Conservation (phyloP, 306 rosid species). For the Trichosanthes cucumerina region DNA sequence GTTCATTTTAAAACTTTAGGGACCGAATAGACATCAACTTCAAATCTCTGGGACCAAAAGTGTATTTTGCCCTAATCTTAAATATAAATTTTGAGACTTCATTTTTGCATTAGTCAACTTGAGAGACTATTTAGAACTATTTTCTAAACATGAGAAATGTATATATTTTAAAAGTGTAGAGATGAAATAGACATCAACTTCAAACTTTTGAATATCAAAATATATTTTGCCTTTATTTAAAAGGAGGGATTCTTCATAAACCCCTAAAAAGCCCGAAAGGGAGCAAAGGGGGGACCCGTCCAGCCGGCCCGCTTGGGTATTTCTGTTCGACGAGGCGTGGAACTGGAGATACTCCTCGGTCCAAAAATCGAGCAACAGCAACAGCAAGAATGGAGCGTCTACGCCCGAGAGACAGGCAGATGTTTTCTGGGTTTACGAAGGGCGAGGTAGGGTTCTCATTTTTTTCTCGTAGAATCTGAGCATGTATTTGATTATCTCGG, state of each 20-base stretch:
- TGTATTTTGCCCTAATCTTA: too few species aligned
- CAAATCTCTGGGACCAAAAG: too few species aligned
- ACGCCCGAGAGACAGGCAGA: conserved; percentile 62
- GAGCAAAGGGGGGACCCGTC: background rate
- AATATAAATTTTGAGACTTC: too few species aligned
- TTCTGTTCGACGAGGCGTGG: background rate
- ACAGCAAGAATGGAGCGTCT: conserved; percentile 53
- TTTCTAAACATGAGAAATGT: too few species aligned
- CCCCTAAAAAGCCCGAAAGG: background rate
- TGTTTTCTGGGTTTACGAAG: conserved; percentile 62
- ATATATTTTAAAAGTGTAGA: too few species aligned
- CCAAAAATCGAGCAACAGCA: background rate
- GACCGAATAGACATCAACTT: too few species aligned
- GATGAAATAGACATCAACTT: too few species aligned
- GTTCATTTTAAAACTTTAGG: too few species aligned
- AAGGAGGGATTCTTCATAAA: background rate
- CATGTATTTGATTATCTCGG: background rate
- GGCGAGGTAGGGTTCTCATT: conserved; percentile 62
- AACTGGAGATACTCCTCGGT: background rate
- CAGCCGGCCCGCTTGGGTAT: background rate
- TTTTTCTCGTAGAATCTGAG: background rate
- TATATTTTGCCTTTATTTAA: too few species aligned
- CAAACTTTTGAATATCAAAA: too few species aligned
- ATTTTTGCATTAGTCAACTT: too few species aligned
- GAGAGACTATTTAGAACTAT: too few species aligned